These are phyloP conservation scores for Teratosphaeria destructans DNA, from an alignment of 2,329 filamentous ascomycete genomes.

Conservation along the genomic window DNA sequence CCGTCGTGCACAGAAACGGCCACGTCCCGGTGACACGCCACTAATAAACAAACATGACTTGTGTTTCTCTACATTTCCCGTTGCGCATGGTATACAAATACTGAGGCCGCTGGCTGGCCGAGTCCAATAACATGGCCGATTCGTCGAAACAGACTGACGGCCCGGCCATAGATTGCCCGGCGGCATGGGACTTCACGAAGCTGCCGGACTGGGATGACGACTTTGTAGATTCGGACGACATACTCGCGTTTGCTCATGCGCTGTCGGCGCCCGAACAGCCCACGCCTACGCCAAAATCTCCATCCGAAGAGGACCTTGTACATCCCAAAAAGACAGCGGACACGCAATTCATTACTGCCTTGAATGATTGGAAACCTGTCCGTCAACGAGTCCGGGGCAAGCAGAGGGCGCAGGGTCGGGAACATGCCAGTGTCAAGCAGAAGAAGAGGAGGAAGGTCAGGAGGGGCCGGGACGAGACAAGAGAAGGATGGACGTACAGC, in stretches of 20 bases:
- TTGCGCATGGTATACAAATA: background rate
- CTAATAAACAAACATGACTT: background rate
- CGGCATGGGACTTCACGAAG: slow-evolving; percentile 55
- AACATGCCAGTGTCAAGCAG: slow-evolving; percentile 19
- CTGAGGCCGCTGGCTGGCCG: background rate
- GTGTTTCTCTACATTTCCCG: background rate
- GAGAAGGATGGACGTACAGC: slow-evolving; percentile 84
- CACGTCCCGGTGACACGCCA: background rate
- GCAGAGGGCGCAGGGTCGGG: slow-evolving; percentile 13
- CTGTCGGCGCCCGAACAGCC: slow-evolving; percentile 54
- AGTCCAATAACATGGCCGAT: slow-evolving; percentile 30
- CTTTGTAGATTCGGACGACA: slow-evolving; percentile 62
- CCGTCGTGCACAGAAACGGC: background rate
- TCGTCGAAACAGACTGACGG: slow-evolving; percentile 37
- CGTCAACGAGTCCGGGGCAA: slow-evolving; percentile 54
- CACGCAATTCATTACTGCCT: slow-evolving; percentile 63
- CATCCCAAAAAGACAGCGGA: slow-evolving; percentile 31
- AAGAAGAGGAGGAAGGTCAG: slow-evolving; percentile 32
- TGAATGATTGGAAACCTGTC: slow-evolving; percentile 93
- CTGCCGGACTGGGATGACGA: slow-evolving; percentile 74
- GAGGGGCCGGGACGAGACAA: slow-evolving; percentile 70
- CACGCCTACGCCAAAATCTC: slow-evolving; percentile 44
- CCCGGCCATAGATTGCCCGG: slow-evolving; percentile 31
- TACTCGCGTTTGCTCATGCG: slow-evolving; percentile 69
- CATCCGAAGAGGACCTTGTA: slow-evolving; percentile 48